Evolutionary conservation across 2,329 filamentous ascomycete species (phyloP).

Genomic region (Botryotinia globosa): DNA sequence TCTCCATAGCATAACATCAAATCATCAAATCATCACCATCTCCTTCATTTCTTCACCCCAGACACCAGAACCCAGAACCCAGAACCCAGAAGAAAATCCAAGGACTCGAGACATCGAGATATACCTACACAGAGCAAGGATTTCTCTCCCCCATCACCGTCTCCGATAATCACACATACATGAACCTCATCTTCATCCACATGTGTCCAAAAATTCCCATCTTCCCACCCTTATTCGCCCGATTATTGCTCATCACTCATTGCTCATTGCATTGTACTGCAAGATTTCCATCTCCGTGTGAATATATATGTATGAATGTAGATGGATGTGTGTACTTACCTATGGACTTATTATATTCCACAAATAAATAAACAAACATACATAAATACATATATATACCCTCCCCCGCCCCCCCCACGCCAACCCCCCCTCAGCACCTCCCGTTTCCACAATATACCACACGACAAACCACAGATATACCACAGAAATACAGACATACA

Average conservation of each 20-base stretch:
- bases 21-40: neutral
- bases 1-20: neutral
- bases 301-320: neutral
- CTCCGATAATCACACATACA: neutral
- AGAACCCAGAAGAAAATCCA: no score
- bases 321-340: no score
- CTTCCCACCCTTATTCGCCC: neutral
- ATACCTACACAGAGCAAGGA: no score
- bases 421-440: neutral
- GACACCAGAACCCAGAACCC: no score
- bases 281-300: neutral
- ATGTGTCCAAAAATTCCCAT: accelerated
- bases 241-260: no score
- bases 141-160: neutral
- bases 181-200: neutral
- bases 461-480: neutral
- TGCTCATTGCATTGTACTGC: neutral
- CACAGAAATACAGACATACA: neutral
- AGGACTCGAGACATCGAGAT: no score
- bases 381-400: no score
- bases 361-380: neutral
- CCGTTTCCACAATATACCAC: no score
- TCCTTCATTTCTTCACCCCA: neutral
- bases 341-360: neutral
- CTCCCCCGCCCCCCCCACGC: neutral